Evolutionary conservation across 2,329 filamentous ascomycete genomes (phyloP).

Genomic region (Pseudocercospora fuligena): DNA sequence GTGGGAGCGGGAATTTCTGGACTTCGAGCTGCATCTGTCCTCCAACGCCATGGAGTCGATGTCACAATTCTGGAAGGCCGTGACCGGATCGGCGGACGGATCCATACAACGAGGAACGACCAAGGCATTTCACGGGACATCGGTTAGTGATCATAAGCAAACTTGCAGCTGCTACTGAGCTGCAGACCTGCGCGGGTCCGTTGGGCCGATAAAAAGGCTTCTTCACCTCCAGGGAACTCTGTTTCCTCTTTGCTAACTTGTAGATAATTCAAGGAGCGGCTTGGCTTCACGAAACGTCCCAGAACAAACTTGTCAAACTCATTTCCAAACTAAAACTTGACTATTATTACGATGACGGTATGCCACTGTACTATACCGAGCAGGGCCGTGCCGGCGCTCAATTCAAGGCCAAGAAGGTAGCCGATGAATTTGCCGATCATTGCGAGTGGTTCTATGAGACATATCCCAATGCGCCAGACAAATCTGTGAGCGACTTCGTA

Average conservation of each 20-base stretch:
- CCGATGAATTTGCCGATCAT: conserved; percentile 52
- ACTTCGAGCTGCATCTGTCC: conserved; percentile 43
- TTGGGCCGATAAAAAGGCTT: conserved; percentile 31
- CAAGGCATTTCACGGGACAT: conserved; percentile 36
- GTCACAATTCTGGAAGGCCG: conserved; percentile 44
- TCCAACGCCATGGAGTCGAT: conserved; percentile 42
- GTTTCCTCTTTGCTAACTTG: conserved; percentile 28
- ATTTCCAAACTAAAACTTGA: conserved; percentile 49
- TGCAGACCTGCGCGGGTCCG: conserved; percentile 37
- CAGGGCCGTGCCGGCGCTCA: conserved; percentile 50
- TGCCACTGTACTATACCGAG: conserved; percentile 49
- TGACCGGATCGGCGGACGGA: conserved; percentile 45
- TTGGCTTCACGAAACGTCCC: conserved; percentile 54
- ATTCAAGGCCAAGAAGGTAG: conserved; percentile 54
- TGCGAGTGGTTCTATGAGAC: conserved; percentile 49
- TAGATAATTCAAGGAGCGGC: conserved; percentile 43
- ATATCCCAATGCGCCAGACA: conserved; percentile 49
- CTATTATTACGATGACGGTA: conserved; percentile 53
- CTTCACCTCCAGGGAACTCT: conserved; percentile 33
- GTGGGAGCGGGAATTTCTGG: conserved; percentile 46
- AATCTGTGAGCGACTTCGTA: conserved; percentile 47
- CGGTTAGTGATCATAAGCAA: conserved; percentile 33
- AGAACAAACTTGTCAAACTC: conserved; percentile 51
- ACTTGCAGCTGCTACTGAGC: conserved; percentile 38
- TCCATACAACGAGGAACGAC: conserved; percentile 46